phyloP scores from a whole-genome alignment of 2,329 filamentous ascomycete species.

The Colletotrichum incanum region DNA sequence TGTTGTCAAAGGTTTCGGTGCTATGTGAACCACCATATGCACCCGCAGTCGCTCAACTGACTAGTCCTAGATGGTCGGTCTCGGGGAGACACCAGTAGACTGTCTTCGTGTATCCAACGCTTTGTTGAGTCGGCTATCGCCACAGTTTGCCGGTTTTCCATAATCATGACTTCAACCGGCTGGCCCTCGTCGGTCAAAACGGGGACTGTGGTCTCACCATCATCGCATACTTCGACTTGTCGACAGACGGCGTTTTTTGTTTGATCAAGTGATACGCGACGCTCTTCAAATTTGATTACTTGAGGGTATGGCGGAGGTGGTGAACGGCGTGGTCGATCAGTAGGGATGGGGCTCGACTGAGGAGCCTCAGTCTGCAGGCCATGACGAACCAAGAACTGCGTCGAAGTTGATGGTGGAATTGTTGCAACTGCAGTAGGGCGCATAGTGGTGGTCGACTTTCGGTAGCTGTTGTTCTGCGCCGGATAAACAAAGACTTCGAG shows the following conservation, averaged over 20 bases:
- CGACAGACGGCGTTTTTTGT: slow-evolving; percentile 60
- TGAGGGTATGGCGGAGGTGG: slow-evolving; percentile 62
- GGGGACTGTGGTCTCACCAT: slow-evolving; percentile 55
- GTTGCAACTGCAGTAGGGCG: slow-evolving; percentile 35
- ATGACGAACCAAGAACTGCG: slow-evolving; percentile 33
- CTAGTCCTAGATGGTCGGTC: slow-evolving; percentile 36
- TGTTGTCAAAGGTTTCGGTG: background rate
- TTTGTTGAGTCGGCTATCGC: slow-evolving; percentile 32
- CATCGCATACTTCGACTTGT: slow-evolving; percentile 62
- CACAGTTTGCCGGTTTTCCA: slow-evolving; percentile 53
- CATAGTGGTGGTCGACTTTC: slow-evolving; percentile 27
- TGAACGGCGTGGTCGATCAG: slow-evolving; percentile 21
- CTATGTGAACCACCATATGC: slow-evolving; percentile 67
- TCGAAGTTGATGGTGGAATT: slow-evolving; percentile 36
- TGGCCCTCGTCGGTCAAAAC: slow-evolving; percentile 57
- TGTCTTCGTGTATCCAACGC: slow-evolving; percentile 40
- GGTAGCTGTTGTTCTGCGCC: slow-evolving; percentile 63
- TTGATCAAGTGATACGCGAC: slow-evolving; percentile 57
- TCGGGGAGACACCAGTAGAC: slow-evolving; percentile 26
- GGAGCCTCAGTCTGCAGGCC: slow-evolving; percentile 18
- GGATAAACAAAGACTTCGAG: slow-evolving; percentile 73
- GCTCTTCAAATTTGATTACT: slow-evolving; percentile 70
- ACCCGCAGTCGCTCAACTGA: slow-evolving; percentile 67
- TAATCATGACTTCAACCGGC: slow-evolving; percentile 60
- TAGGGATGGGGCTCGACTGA: background rate